Percentiles rank a stretch among this genome's conserved stretches.
phyloP scores from a whole-genome alignment of 2,329 filamentous ascomycete species.

The Keithomyces neogunnii region DNA sequence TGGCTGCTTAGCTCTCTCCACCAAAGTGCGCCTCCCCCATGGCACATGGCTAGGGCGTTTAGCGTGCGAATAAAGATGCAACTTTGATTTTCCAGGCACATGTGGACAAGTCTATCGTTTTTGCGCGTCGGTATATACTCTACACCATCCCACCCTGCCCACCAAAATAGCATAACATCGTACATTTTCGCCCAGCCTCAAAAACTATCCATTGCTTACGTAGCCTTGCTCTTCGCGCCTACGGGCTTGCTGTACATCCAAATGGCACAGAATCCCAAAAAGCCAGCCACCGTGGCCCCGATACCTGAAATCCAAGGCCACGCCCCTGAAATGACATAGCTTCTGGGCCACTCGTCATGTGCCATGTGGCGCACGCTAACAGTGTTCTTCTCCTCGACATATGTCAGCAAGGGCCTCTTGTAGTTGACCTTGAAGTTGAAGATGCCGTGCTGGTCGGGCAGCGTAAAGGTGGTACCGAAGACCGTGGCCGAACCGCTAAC shows the following conservation, averaged over 20 bases:
- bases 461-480: constrained; percentile 67
- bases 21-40: too few relatives aligned
- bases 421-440: constrained; percentile 98
- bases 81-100: too few relatives aligned
- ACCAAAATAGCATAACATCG: not conserved
- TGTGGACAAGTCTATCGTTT: not conserved
- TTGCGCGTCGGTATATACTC: not conserved
- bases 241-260: constrained; percentile 68
- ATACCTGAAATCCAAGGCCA: constrained; percentile 95
- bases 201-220: constrained; percentile 18
- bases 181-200: not conserved
- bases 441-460: constrained; percentile 96
- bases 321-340: constrained; percentile 79
- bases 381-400: constrained; percentile 86
- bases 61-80: too few relatives aligned
- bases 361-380: constrained; percentile 95
- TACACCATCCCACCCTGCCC: not conserved
- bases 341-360: constrained; percentile 92
- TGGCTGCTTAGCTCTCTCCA: too few relatives aligned
- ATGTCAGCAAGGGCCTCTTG: constrained; percentile 85
- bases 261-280: constrained; percentile 73
- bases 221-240: constrained; percentile 17
- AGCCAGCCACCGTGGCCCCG: constrained; percentile 73
- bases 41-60: too few relatives aligned
- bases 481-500: constrained; percentile 59